Percentiles rank a stretch among this genome's conserved stretches.
phyloP scores from a whole-genome alignment of 306 rosid species.

The Boehmeria nivea region DNA sequence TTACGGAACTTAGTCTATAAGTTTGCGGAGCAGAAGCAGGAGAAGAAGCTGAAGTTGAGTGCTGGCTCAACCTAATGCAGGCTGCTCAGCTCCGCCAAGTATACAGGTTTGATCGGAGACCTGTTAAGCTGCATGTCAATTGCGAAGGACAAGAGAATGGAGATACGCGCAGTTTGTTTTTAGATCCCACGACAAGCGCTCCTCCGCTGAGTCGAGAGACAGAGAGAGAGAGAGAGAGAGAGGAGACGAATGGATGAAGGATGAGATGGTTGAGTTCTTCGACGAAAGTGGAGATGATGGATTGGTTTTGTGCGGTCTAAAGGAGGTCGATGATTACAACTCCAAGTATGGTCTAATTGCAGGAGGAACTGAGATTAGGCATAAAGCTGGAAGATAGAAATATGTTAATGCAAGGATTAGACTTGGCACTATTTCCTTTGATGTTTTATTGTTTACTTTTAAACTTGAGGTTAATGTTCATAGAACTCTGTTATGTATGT shows the following conservation, averaged over 20 bases:
- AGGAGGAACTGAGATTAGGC: constrained; percentile 40
- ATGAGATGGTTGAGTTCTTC: constrained; percentile 34
- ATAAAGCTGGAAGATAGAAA: neutral
- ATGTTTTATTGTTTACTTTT: too few relatives aligned
- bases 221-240: too few relatives aligned
- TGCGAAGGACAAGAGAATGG: neutral
- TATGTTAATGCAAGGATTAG: too few relatives aligned
- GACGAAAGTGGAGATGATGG: constrained; percentile 24
- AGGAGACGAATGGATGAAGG: constrained; percentile 27
- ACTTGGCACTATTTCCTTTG: too few relatives aligned
- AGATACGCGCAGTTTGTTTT: neutral
- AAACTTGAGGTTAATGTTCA: too few relatives aligned
- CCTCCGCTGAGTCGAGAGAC: too few relatives aligned
- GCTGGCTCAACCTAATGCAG: too few relatives aligned
- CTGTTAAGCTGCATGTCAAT: neutral
- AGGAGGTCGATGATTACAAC: neutral
- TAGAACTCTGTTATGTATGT: too few relatives aligned
- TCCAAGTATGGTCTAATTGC: constrained; percentile 21
- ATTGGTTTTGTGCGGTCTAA: constrained; percentile 5
- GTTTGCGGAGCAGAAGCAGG: neutral
- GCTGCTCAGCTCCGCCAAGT: too few relatives aligned
- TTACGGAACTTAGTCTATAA: constrained; percentile 28
- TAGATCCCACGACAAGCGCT: constrained; percentile 9
- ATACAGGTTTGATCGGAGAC: neutral
- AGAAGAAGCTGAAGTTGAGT: too few relatives aligned